Percentiles rank a stretch among this genome's conserved stretches.
phyloP scores from a whole-genome alignment of 768 basidiomycete genomes.

The Naganishia onofrii region DNA sequence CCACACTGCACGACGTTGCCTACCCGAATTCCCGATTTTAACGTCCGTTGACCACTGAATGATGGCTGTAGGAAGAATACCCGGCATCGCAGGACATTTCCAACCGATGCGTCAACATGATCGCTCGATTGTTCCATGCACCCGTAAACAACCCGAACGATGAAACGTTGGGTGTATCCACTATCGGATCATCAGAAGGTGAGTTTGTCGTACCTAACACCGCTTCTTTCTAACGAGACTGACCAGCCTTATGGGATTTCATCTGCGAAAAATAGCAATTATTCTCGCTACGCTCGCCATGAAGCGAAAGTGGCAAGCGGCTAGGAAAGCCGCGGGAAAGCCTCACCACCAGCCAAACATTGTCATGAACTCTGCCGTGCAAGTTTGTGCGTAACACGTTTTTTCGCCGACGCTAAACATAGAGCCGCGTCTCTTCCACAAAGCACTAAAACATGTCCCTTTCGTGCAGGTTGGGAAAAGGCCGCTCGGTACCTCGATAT shows the following conservation, averaged over 20 bases:
- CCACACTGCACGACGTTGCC: not conserved
- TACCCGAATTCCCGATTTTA: not conserved
- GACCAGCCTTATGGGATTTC: no score
- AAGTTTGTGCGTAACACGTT: conserved; percentile 37
- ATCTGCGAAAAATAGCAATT: conserved; percentile 5
- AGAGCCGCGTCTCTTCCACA: not conserved
- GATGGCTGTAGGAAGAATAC: conserved; percentile 28
- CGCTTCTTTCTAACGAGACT: no score
- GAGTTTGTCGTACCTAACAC: not conserved
- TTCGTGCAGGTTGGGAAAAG: conserved; percentile 50
- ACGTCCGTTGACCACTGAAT: no score
- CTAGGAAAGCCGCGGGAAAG: conserved; percentile 30
- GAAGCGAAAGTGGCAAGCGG: conserved; percentile 33
- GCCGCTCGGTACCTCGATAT: conserved; percentile 45
- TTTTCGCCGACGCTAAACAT: not conserved
- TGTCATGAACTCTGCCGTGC: conserved; percentile 45
- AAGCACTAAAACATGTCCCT: no score
- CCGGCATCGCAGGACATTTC: conserved; percentile 34
- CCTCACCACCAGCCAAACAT: conserved; percentile 28
- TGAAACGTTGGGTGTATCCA: conserved; percentile 32
- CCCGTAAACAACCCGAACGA: conserved; percentile 28
- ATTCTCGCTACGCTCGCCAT: conserved; percentile 33
- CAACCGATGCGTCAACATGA: conserved; percentile 34
- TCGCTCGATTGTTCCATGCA: conserved; percentile 35
- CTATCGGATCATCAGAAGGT: conserved; percentile 34